Evolutionary conservation across 345 rosid species (phyloP), one percentile per base, ranked within the genome.

Genomic region (Euphorbia peplus): DNA sequence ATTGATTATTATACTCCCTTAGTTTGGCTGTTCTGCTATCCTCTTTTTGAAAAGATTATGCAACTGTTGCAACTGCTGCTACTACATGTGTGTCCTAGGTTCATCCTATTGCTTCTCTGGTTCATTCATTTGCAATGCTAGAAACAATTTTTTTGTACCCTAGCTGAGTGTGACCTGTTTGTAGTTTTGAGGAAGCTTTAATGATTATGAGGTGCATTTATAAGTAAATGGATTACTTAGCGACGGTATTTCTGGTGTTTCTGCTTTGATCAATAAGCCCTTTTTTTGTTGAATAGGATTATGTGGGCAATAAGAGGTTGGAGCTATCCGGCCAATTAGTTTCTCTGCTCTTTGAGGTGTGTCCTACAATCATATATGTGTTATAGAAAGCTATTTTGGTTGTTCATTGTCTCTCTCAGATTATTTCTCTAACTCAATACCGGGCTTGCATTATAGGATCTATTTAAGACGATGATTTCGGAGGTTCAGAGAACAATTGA

Each of bases 241-340:
- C 16, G 28, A 39, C 14, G 32, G 16, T 24, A 21, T 8, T 44
- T 22, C 15, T 12, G 18, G 35, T 32, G 29, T 55, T 21, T n/a
- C 16, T 55, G 25, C 10, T 37, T 39, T 15, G 16, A 55, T 56
- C n/a, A n/a, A n/a, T n/a, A n/a, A n/a, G n/a, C n/a, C n/a, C n/a
- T 51, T 24, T 28, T 21, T 60, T 56, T 24, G 41, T 67, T 58
- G 70, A 73, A 48, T 75, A 93, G 98, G 97, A 93, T 83, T 93
- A 93, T 71, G 97, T 91, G 70, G 98, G 98, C 53, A 93, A 93
- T 83, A 93, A 93, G 83, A 81, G 98, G 42, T 75, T 93, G 81
- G 98, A 91, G 84, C 72, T 93, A 70, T 93, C 95, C 35, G 98
- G 98, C 71, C 98, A 91, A 61, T 71, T 93, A 68, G 86, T 93